Percentiles rank a stretch among this genome's conserved stretches.
Conservation (phyloP, 2,329 filamentous ascomycete species). For the Ceratocystis alfenasii region DNA sequence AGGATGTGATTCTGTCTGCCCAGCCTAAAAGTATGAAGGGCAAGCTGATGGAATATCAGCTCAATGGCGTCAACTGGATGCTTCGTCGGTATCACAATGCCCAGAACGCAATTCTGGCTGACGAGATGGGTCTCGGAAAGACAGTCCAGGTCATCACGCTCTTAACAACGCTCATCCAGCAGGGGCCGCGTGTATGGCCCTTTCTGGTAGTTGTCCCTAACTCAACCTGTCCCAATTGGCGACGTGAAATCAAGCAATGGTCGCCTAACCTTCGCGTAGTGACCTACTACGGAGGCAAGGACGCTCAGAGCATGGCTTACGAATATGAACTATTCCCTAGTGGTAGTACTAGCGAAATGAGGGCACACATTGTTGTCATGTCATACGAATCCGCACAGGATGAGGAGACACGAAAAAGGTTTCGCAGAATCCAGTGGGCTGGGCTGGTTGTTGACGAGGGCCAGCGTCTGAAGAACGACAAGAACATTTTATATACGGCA, state of each 20-base stretch:
- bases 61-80: conserved; percentile 90
- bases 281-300: conserved; percentile 74
- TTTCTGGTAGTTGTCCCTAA: conserved; percentile 92
- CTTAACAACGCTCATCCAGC: conserved; percentile 59
- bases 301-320: conserved; percentile 63
- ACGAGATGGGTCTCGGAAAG: conserved; percentile 97
- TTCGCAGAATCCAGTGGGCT: conserved; percentile 66
- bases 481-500: conserved; percentile 65
- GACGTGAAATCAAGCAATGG: conserved; percentile 91
- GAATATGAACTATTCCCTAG: conserved; percentile 75
- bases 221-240: conserved; percentile 94
- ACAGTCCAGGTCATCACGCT: conserved; percentile 86
- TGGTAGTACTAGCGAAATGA: conserved; percentile 50
- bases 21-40: conserved; percentile 68
- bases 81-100: conserved; percentile 75
- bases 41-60: conserved; percentile 83
- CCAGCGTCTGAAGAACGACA: conserved; percentile 88
- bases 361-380: conserved; percentile 84
- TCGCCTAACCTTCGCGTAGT: conserved; percentile 74
- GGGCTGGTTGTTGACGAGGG: conserved; percentile 90
- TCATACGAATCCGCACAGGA: conserved; percentile 86
- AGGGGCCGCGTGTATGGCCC: conserved; percentile 63
- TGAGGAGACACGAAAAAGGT: conserved; percentile 50
- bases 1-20: conserved; percentile 44
- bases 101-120: conserved; percentile 81